Evolutionary conservation across 768 basidiomycete genomes (phyloP).

Genomic region (Boletellus ananiceps): DNA sequence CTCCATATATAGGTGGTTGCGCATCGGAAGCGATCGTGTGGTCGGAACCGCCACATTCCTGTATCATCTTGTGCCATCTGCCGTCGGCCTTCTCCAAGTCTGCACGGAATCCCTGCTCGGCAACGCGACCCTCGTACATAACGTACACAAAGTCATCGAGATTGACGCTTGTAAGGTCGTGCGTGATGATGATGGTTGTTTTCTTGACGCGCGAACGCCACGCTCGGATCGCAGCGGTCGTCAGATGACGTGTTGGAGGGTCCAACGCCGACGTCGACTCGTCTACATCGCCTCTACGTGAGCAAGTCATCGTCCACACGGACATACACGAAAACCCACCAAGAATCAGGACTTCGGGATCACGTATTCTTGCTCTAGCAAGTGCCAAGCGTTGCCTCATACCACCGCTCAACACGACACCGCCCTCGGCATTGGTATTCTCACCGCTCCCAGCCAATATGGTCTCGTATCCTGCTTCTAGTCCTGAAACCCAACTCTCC

Average conservation of each 20-base stretch:
- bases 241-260: constrained; percentile 77
- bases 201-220: constrained; percentile 62
- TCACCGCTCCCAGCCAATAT: constrained; percentile 46
- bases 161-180: constrained; percentile 84
- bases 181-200: constrained; percentile 66
- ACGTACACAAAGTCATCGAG: constrained; percentile 86
- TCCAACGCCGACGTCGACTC: constrained; percentile 85
- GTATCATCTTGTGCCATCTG: constrained; percentile 70
- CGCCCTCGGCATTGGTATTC: constrained; percentile 39
- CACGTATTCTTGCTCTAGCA: constrained; percentile 77
- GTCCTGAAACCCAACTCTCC: constrained; percentile 77
- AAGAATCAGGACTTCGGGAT: constrained; percentile 86
- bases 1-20: constrained; percentile 31
- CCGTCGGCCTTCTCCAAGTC: constrained; percentile 67
- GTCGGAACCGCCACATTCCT: constrained; percentile 53
- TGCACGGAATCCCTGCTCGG: constrained; percentile 81
- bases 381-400: constrained; percentile 90
- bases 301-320: neutral
- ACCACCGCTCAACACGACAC: constrained; percentile 81
- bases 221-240: constrained; percentile 64
- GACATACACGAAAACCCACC: constrained; percentile 47
- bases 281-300: constrained; percentile 37
- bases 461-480: constrained; percentile 91
- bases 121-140: constrained; percentile 71
- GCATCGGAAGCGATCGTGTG: constrained; percentile 33